Base-by-base conservation (phyloP, 176 grass and related monocot species). In the Lolium multiflorum region DNA sequence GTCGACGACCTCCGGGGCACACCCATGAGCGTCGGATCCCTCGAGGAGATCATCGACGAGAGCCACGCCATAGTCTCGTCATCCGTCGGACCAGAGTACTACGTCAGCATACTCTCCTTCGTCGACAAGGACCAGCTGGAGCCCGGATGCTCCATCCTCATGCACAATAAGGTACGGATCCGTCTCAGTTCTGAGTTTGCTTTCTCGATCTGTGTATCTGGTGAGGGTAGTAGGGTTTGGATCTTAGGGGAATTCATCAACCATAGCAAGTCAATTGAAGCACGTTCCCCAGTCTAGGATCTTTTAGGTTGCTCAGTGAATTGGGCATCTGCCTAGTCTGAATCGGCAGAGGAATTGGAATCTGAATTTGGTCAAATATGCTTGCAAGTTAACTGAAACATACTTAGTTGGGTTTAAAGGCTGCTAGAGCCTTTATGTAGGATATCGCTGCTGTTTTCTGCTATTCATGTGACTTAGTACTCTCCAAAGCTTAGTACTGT, bases 61-160 rank as follows among this genome's bases (percentile, higher is more conserved):
- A 35, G 31, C 31, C 31, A 35, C 31, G 31, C 31, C 31, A 35
- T 35, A 1, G 31, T 35, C 31, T 35, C 31, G 2, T 35, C 31
- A 2, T 35, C 31, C 31, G 31, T 35, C 31, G 31, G 31, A 3
- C 31, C 31, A 2, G 31, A 35, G 31, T 35, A 35, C 31, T 35
- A 35, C 31, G 31, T 35, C 31, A 35, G 31, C 31, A 35, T 35
- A 35, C 31, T 35, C 31, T 35, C 31, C 31, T 35, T 35, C 31
- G 31, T 35, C 31, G 31, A 35, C 83, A 35, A 35, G 31, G 31
- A 35, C 31, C 31, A 35, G 31, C 31, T 35, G 31, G 31, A 35
- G 31, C 31, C 31, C 31, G 31, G 31, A 35, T 35, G 31, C 82
- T 84, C 94, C 52, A 97, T 97, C 77, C 87, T 97, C 41, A 35